Percentiles rank a stretch among this genome's conserved stretches.
These are phyloP conservation scores for Auriscalpium vulgare DNA, from an alignment of 768 basidiomycete species.

Conservation along the genomic window DNA sequence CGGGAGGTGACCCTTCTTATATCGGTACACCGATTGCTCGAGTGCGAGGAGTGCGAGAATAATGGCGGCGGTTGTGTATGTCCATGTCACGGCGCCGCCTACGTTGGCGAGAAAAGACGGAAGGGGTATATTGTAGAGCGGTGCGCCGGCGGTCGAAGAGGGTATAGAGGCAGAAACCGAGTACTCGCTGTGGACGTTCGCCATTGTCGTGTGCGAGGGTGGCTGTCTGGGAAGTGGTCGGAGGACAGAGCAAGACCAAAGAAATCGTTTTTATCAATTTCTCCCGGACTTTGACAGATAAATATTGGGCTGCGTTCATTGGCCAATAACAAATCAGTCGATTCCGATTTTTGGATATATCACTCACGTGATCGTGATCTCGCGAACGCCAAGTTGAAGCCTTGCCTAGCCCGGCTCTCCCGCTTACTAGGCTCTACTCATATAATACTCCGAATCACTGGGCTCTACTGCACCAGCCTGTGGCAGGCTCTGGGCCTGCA, in stretches of 20 bases:
- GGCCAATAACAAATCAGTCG: slow-evolving; percentile 9
- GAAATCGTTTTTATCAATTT: too few species aligned
- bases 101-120: slow-evolving; percentile 35
- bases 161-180: slow-evolving; percentile 31
- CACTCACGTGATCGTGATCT: not conserved
- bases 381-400: too few species aligned
- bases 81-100: slow-evolving; percentile 35
- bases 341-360: not conserved
- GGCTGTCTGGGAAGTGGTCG: not conserved
- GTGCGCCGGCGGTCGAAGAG: slow-evolving; percentile 33
- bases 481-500: too few species aligned
- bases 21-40: slow-evolving; percentile 84
- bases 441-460: too few species aligned
- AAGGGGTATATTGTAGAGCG: slow-evolving; percentile 40
- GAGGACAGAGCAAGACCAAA: too few species aligned
- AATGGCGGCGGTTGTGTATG: slow-evolving; percentile 63
- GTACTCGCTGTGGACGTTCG: slow-evolving; percentile 22
- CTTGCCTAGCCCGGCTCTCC: not conserved
- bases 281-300: too few species aligned
- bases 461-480: too few species aligned
- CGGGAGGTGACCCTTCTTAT: slow-evolving; percentile 83
- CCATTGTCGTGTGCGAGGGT: slow-evolving; percentile 20
- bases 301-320: not conserved
- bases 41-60: slow-evolving; percentile 69
- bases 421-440: too few species aligned